A percentile compares a stretch with the other conserved stretches of the same genome.
Conservation (phyloP, 352 stramenopile genomes). For the Phytopythium boreale region DNA sequence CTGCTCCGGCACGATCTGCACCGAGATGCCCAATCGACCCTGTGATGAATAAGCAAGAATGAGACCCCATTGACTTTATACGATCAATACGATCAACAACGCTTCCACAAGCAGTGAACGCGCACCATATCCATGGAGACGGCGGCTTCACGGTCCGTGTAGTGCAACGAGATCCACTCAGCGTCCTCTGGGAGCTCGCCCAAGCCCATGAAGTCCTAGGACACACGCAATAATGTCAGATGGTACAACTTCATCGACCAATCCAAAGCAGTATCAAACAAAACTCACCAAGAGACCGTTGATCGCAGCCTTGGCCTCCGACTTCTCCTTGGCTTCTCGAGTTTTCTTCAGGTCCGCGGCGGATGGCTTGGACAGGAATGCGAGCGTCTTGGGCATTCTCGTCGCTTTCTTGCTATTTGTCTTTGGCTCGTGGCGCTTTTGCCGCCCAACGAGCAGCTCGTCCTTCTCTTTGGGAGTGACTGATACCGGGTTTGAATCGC, state of each 20-base stretch:
- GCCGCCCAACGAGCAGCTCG: conserved; percentile 27
- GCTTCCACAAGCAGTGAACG: background rate
- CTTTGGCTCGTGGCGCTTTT: conserved; percentile 4
- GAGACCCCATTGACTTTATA: conserved; percentile 3
- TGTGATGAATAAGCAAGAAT: conserved; percentile 7
- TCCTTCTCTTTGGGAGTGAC: conserved; percentile 35
- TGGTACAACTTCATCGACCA: background rate
- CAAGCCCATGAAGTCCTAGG: conserved; percentile 68
- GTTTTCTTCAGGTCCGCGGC: conserved; percentile 16
- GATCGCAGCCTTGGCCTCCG: conserved; percentile 51
- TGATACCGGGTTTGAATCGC: conserved; percentile 4
- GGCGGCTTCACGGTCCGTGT: conserved; percentile 64
- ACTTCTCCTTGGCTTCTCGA: conserved; percentile 40
- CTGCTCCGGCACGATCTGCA: conserved; percentile 86
- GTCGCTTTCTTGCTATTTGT: conserved; percentile 5
- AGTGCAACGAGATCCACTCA: conserved; percentile 76
- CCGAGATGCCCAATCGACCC: conserved; percentile 53
- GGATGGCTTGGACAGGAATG: conserved; percentile 25
- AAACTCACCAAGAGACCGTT: conserved; percentile 46
- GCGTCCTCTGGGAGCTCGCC: conserved; percentile 71
- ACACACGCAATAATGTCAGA: background rate
- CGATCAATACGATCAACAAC: background rate
- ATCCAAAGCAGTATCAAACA: background rate
- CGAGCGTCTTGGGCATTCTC: conserved; percentile 13
- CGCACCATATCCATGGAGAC: conserved; percentile 62